These are phyloP conservation scores for Ceratobasidium sp. DNA, from an alignment of 1,284 basidiomycete species.

Conservation along the genomic window DNA sequence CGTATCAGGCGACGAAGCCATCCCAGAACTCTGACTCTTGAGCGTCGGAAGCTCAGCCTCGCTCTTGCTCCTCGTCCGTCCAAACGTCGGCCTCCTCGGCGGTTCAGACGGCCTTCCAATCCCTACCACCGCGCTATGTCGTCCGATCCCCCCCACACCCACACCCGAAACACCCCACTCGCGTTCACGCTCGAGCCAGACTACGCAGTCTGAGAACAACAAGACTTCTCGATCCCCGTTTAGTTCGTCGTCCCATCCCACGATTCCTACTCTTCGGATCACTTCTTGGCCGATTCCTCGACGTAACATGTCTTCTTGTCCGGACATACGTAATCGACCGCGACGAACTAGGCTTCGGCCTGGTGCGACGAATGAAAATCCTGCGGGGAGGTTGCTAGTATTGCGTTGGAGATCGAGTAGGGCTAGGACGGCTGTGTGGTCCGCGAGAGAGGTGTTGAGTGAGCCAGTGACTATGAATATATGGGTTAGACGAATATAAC, in stretches of 20 bases:
- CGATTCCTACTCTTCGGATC: neutral
- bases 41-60: conserved; percentile 63
- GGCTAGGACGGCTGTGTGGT: conserved; percentile 76
- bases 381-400: conserved; percentile 70
- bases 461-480: conserved; percentile 72
- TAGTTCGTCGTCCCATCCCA: neutral
- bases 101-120: neutral
- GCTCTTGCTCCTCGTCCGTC: conserved; percentile 67
- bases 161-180: conserved; percentile 43
- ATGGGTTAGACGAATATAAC: conserved; percentile 5
- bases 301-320: conserved; percentile 29
- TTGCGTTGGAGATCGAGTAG: conserved; percentile 80
- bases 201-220: conserved; percentile 80
- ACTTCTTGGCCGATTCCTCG: neutral
- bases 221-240: conserved; percentile 68
- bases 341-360: conserved; percentile 80
- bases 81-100: conserved; percentile 55
- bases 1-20: neutral
- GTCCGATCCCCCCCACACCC: conserved; percentile 12
- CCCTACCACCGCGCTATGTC: conserved; percentile 18
- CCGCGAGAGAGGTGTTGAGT: conserved; percentile 79
- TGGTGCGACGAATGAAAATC: conserved; percentile 75
- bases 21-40: conserved; percentile 18
- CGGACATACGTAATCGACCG: conserved; percentile 62
- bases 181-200: conserved; percentile 66